Conservation (phyloP, 2,329 filamentous ascomycete genomes). For the Sclerotinia sclerotiorum region DNA sequence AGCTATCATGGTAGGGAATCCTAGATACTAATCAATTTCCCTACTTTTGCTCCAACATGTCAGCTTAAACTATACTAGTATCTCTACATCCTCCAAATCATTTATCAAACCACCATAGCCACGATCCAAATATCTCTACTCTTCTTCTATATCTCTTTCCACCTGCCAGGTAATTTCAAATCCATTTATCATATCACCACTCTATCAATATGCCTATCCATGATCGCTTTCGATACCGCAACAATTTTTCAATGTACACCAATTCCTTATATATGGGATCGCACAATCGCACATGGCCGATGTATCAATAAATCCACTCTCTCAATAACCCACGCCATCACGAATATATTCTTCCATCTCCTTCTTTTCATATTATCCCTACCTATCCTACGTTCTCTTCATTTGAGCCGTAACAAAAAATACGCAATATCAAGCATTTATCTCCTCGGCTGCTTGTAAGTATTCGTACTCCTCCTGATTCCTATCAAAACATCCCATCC, state of each 20-base stretch:
- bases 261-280: neutral
- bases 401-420: neutral
- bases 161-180: too few relatives aligned
- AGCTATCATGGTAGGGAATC: too few relatives aligned
- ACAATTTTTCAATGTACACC: neutral
- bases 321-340: neutral
- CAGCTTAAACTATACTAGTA: neutral
- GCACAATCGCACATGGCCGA: neutral
- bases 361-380: neutral
- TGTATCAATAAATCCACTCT: neutral
- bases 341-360: neutral
- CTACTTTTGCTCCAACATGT: too few relatives aligned
- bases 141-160: neutral
- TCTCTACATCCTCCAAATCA: neutral
- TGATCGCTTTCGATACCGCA: neutral
- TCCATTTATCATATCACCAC: neutral
- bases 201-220: neutral
- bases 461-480: neutral
- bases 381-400: neutral
- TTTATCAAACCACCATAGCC: conserved; percentile 1
- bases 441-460: neutral
- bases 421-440: neutral
- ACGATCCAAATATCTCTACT: neutral
- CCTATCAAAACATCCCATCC: neutral
- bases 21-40: too few relatives aligned